Conservation (phyloP, 768 basidiomycete genomes). For the Amanita muscaria region DNA sequence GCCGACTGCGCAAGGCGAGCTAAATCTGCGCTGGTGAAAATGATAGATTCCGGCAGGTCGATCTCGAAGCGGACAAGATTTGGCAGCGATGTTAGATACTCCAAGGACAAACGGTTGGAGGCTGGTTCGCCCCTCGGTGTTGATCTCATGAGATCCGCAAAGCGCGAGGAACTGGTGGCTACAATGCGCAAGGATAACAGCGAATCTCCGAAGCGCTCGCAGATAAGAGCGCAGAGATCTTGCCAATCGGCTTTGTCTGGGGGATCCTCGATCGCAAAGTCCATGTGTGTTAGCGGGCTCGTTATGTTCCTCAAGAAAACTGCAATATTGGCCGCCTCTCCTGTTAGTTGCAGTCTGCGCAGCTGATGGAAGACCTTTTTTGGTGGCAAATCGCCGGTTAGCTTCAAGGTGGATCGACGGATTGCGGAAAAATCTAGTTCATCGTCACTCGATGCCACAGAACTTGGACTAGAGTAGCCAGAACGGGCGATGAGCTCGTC, state of each 20-base stretch:
- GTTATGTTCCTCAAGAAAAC: conserved; percentile 66
- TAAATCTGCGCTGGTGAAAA: conserved; percentile 57
- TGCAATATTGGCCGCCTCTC: conserved; percentile 59
- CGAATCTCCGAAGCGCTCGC: conserved; percentile 50
- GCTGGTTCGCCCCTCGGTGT: conserved; percentile 58
- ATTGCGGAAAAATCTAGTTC: conserved; percentile 74
- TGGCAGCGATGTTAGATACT: conserved; percentile 45
- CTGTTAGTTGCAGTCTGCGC: conserved; percentile 56
- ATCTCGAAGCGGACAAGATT: conserved; percentile 57
- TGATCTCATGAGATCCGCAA: conserved; percentile 73
- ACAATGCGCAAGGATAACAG: conserved; percentile 53
- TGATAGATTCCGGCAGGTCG: conserved; percentile 69
- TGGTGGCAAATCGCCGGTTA: conserved; percentile 52
- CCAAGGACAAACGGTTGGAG: conserved; percentile 51
- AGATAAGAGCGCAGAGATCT: conserved; percentile 55
- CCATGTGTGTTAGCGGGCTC: conserved; percentile 56
- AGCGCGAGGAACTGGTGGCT: conserved; percentile 66
- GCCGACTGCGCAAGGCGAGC: conserved; percentile 48
- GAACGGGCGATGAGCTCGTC: conserved; percentile 56
- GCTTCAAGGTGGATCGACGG: conserved; percentile 56
- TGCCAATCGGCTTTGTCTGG: conserved; percentile 70
- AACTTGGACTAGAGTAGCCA: conserved; percentile 63
- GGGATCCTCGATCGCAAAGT: conserved; percentile 74
- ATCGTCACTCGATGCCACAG: conserved; percentile 60
- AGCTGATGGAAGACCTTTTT: conserved; percentile 51